Percentiles rank a stretch among this genome's conserved stretches.
Evolutionary conservation across 257 asterid genomes (phyloP).

Genomic region (Salvia rosmarinus): DNA sequence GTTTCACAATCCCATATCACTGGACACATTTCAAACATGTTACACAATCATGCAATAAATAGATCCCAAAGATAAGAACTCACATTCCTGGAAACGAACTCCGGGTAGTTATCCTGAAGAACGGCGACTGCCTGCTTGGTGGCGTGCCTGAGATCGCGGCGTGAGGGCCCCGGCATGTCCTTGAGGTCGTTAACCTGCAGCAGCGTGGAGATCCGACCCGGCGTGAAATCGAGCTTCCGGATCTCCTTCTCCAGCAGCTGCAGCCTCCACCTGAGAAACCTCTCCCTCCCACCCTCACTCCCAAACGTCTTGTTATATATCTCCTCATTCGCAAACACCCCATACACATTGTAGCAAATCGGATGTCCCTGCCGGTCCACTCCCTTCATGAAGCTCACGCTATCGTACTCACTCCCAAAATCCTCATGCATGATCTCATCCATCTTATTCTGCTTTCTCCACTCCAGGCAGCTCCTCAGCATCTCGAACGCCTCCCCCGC

Average conservation of each 20-base stretch:
- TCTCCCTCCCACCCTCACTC: constrained; percentile 48
- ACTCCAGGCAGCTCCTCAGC: constrained; percentile 52
- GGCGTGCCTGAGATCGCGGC: constrained; percentile 57
- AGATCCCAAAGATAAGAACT: not conserved
- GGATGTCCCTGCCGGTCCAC: constrained; percentile 59
- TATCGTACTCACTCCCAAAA: constrained; percentile 49
- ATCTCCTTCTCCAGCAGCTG: constrained; percentile 64
- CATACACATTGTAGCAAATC: constrained; percentile 65
- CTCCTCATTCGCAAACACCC: constrained; percentile 50
- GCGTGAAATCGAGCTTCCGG: constrained; percentile 55
- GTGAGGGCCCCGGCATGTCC: constrained; percentile 56
- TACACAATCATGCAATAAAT: too few species aligned
- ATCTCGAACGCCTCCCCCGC: constrained; percentile 54
- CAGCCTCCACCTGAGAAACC: constrained; percentile 69
- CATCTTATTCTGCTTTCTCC: constrained; percentile 52
- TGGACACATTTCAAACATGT: too few species aligned
- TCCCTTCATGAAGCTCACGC: constrained; percentile 47
- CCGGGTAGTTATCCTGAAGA: constrained; percentile 74
- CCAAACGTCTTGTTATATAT: constrained; percentile 51
- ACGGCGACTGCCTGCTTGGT: constrained; percentile 47
- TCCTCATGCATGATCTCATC: constrained; percentile 55
- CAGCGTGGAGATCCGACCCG: constrained; percentile 49
- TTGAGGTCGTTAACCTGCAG: constrained; percentile 65
- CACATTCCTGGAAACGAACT: constrained; percentile 63
- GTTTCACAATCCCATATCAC: too few species aligned